Conservation (phyloP, 176 grass and related monocot species). For the Aegilops umbellulata region DNA sequence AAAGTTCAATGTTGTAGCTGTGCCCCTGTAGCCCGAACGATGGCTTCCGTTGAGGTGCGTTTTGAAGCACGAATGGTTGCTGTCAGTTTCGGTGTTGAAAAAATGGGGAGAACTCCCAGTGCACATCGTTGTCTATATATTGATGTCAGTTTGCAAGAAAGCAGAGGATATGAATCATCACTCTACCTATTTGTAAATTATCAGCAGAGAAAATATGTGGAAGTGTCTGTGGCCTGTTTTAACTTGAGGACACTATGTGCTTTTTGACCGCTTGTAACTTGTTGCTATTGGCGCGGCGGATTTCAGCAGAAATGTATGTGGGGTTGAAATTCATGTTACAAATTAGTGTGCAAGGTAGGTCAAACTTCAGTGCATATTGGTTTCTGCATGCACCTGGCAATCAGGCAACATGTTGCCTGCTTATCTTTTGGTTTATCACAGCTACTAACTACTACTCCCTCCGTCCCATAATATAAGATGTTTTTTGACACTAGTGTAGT, state of each 20-base stretch:
- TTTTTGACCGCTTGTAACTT: background rate
- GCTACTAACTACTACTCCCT: no score
- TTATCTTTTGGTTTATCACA: background rate
- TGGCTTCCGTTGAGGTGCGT: no score
- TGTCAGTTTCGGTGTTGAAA: no score
- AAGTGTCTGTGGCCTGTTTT: background rate
- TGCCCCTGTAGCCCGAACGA: no score
- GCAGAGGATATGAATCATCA: constrained; percentile 91
- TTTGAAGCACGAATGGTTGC: no score
- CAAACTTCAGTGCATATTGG: background rate
- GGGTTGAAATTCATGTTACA: background rate
- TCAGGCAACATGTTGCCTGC: background rate
- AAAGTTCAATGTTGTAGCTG: no score
- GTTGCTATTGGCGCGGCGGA: background rate
- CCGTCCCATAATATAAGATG: no score
- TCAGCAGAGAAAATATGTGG: no score
- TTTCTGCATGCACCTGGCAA: background rate
- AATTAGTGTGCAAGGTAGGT: background rate
- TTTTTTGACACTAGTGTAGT: no score
- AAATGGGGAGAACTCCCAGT: no score
- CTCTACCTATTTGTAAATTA: background rate
- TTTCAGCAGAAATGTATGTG: background rate
- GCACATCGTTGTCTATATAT: background rate
- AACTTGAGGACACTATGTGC: background rate
- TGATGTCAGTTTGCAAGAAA: constrained; percentile 68